phyloP scores from a whole-genome alignment of 1,284 basidiomycete genomes.

The Cystobasidium slooffiae region DNA sequence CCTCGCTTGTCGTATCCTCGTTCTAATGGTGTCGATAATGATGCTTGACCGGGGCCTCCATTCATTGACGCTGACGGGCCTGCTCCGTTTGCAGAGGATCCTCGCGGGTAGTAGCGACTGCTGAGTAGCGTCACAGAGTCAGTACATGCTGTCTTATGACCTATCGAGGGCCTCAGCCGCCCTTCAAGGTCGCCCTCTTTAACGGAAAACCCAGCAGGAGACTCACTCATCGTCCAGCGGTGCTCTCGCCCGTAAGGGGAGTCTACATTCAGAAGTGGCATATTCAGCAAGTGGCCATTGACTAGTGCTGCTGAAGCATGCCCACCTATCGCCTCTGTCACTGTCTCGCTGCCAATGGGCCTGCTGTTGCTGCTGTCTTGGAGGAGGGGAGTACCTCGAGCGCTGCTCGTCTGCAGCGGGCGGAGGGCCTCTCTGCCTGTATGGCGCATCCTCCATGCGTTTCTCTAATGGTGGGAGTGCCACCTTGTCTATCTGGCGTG shows the following conservation, averaged over 20 bases:
- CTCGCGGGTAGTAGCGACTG: constrained; percentile 12
- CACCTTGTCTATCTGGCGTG: constrained; percentile 9
- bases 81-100: neutral
- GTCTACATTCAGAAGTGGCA: neutral
- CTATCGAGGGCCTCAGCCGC: neutral
- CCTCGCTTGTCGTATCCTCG: constrained; percentile 7
- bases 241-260: constrained; percentile 1
- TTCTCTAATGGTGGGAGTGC: constrained; percentile 25
- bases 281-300: neutral
- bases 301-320: neutral
- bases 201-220: constrained; percentile 13
- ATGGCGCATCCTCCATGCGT: constrained; percentile 31
- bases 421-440: constrained; percentile 30
- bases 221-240: constrained; percentile 31
- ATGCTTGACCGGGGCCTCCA: neutral
- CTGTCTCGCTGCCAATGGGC: constrained; percentile 13
- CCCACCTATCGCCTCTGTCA: neutral
- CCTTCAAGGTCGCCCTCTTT: too few species aligned
- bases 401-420: constrained; percentile 18
- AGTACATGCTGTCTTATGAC: neutral
- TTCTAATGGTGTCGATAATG: constrained; percentile 1
- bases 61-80: neutral
- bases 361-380: neutral
- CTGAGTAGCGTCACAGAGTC: neutral
- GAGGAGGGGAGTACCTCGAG: neutral